A percentile compares a stretch with the other conserved stretches of the same genome.
Conservation (phyloP, 176 grass and related monocot species). For the Oryza officinalis region DNA sequence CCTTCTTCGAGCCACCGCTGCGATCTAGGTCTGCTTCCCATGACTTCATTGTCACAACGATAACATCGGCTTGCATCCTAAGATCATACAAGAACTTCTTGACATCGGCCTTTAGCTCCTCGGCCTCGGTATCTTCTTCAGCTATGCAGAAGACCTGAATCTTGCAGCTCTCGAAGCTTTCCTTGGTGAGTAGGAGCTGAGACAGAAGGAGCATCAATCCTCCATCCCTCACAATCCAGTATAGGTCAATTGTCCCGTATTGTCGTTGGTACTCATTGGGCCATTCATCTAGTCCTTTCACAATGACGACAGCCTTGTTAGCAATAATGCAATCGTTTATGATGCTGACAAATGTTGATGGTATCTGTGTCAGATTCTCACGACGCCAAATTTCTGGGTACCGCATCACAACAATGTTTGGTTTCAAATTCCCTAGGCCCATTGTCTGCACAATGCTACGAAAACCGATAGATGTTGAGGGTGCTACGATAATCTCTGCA, state of each 20-base stretch:
- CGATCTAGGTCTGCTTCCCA: constrained; percentile 41
- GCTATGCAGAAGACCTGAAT: constrained; percentile 98
- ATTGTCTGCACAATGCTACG: constrained; percentile 86
- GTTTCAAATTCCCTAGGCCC: constrained; percentile 95
- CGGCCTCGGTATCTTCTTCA: constrained; percentile 82
- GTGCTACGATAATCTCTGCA: constrained; percentile 87
- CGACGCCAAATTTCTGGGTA: constrained; percentile 93
- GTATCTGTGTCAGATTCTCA: constrained; percentile 84
- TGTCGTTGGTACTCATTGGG: constrained; percentile 87
- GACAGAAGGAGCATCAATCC: constrained; percentile 93
- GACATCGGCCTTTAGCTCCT: constrained; percentile 79
- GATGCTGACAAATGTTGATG: constrained; percentile 83
- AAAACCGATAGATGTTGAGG: constrained; percentile 74
- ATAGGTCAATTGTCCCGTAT: constrained; percentile 84
- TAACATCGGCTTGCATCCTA: constrained; percentile 90
- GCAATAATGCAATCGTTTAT: constrained; percentile 94
- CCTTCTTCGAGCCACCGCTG: constrained; percentile 47
- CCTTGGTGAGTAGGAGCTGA: constrained; percentile 86
- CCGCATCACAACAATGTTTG: constrained; percentile 91
- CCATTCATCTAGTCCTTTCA: constrained; percentile 97
- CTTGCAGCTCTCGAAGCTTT: constrained; percentile 84
- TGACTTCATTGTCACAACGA: constrained; percentile 84
- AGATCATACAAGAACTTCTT: constrained; percentile 92
- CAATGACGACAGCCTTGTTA: constrained; percentile 91
- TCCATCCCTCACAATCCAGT: constrained; percentile 93